A percentile compares a stretch with the other conserved stretches of the same genome.
phyloP scores from a whole-genome alignment of 768 basidiomycete genomes.

The Boletales sp. region DNA sequence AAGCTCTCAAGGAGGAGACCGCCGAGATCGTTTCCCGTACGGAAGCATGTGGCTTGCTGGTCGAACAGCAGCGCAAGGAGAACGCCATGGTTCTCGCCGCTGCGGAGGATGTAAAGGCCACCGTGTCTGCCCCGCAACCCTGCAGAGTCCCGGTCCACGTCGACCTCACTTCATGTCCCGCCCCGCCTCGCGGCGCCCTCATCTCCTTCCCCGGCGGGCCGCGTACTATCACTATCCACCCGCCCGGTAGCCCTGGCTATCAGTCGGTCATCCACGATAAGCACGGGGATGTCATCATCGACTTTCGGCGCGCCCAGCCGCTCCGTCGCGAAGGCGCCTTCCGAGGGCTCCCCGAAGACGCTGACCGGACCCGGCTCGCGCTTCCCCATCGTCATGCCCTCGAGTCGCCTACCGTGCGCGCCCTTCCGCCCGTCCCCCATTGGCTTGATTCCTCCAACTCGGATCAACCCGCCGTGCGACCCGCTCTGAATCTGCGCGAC shows the following conservation, averaged over 20 bases:
- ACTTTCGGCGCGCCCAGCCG: slow-evolving; percentile 8
- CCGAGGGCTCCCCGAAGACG: slow-evolving; percentile 5
- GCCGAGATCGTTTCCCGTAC: not conserved
- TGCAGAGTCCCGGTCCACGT: not conserved
- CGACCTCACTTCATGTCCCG: not conserved
- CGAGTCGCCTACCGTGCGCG: not conserved
- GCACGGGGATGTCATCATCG: slow-evolving; percentile 11
- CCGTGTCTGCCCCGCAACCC: not conserved
- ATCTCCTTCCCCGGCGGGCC: slow-evolving; percentile 19
- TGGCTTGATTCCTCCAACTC: slow-evolving; percentile 8
- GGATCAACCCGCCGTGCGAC: too few species aligned
- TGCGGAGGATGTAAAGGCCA: not conserved
- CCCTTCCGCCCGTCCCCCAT: not conserved
- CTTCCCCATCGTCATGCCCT: slow-evolving; percentile 14
- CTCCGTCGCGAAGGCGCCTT: slow-evolving; percentile 22
- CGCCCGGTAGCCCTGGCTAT: slow-evolving; percentile 11
- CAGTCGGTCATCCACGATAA: slow-evolving; percentile 16
- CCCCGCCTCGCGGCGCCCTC: slow-evolving; percentile 2
- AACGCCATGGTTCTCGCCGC: slow-evolving; percentile 1
- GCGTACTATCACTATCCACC: slow-evolving; percentile 22
- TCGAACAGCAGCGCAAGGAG: not conserved
- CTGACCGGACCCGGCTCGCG: slow-evolving; percentile 3
- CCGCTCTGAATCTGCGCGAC: not conserved
- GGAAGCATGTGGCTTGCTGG: not conserved
- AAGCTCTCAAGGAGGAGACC: slow-evolving; percentile 7